These are phyloP conservation scores for Chrysanthemum makinoi DNA, from an alignment of 129 eudicot species.

Conservation along the genomic window DNA sequence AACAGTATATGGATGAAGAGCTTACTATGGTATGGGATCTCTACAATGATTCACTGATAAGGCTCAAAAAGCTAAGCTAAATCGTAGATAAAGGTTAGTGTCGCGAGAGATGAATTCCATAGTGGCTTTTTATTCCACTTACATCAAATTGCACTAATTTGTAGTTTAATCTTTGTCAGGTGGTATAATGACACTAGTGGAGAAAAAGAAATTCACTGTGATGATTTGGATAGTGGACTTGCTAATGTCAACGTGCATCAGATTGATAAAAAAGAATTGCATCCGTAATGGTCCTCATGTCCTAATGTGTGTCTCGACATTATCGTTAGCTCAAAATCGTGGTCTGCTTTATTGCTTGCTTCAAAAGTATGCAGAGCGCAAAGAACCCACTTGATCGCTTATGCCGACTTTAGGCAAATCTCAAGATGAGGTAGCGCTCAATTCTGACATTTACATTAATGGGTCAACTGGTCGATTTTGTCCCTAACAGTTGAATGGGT, in stretches of 20 bases:
- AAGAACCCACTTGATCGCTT: neutral
- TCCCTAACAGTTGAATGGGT: conserved; percentile 2
- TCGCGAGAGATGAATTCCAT: conserved; percentile 1
- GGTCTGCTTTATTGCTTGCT: conserved; percentile 19
- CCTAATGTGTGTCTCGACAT: conserved; percentile 1
- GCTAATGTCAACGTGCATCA: conserved; percentile 35
- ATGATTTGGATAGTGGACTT: conserved; percentile 45
- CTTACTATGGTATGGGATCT: conserved; percentile 50
- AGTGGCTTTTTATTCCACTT: neutral
- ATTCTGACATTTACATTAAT: no score
- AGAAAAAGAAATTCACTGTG: conserved; percentile 57
- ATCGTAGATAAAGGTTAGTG: conserved; percentile 50
- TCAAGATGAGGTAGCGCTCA: neutral
- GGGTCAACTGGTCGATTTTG: no score
- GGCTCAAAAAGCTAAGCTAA: conserved; percentile 53
- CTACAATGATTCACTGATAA: conserved; percentile 45
- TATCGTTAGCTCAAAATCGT: conserved; percentile 2
- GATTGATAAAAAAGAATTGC: conserved; percentile 71
- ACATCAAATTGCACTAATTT: conserved; percentile 21
- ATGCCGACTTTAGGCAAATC: neutral
- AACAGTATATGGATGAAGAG: conserved; percentile 29
- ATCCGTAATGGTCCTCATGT: conserved; percentile 35
- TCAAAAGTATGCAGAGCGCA: conserved; percentile 5
- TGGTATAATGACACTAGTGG: conserved; percentile 36
- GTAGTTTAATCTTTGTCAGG: conserved; percentile 36